Base-by-base conservation (phyloP, 1,284 basidiomycete species). In the Neotropicomus parvogracilis region DNA sequence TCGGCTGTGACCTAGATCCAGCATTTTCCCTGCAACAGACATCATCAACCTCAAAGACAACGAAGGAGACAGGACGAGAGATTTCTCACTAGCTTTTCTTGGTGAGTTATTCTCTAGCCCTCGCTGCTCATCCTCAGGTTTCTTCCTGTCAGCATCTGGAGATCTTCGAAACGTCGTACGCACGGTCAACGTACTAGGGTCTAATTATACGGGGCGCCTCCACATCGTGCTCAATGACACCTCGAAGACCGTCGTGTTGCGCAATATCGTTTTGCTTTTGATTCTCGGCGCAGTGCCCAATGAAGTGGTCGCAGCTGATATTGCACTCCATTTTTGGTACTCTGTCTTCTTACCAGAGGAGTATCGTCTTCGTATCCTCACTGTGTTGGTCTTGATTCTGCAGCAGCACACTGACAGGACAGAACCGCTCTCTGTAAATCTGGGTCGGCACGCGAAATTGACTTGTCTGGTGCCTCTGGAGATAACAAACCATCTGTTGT, bases 311-410 rank as follows among this genome's bases (percentile, higher is more conserved):
- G 71, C 69, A 2, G 68, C 65, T 0, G 73, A 76, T 40, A 54
- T 69, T 3, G 73, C 72, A 14, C 64, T 76, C 19, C 75, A 75
- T 48, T 65, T 70, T 36, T 75, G 72, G 70, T 72, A 70, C 42
- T 75, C 74, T 11, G 57, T 59, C 2, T 70, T 68, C 48, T 47
- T 75, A 24, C 72, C 71, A 27, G 41, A 43, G 2, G 60, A 62
- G 36, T 68, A 71, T 50, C 53, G 50, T 13, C 33, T 56, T n/a
- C 55, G 49, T 14, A 51, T 65, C 24, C 44, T 66, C 20, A 37
- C 51, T 1, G 40, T 27, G 3, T 26, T 65, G 11, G 44, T 29
- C 29, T 47, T 57, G 27, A 9, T 51, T 19, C 28, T 65, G 12
- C 48, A 57, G 32, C 56, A 54, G 4, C 27, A 49, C n/a, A 26